These are phyloP conservation scores for Arabidopsis lyrata DNA, from an alignment of 441 rosid genomes.

Conservation along the genomic window DNA sequence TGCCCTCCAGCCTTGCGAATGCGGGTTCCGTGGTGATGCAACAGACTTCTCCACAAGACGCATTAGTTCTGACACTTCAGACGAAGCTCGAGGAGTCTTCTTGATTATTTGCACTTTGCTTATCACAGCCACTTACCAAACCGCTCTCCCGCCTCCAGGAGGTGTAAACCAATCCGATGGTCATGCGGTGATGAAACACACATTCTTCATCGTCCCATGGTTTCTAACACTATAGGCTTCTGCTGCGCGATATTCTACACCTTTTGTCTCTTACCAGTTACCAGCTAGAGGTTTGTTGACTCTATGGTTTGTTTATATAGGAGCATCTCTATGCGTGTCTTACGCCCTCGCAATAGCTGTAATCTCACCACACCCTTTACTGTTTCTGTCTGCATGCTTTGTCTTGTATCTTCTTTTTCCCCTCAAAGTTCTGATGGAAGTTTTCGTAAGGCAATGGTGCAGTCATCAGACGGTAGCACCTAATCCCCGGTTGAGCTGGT, in stretches of 20 bases:
- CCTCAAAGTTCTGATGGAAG: too few relatives aligned
- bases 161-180: slow-evolving; percentile 30
- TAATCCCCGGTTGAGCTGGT: slow-evolving; percentile 5
- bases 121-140: slow-evolving; percentile 41
- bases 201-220: slow-evolving; percentile 28
- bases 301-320: slow-evolving; percentile 19
- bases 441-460: too few relatives aligned
- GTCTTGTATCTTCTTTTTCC: too few relatives aligned
- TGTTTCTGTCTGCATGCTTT: too few relatives aligned
- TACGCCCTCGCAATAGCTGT: slow-evolving; percentile 35
- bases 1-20: too few relatives aligned
- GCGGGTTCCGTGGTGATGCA: too few relatives aligned
- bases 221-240: slow-evolving; percentile 28
- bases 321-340: slow-evolving; percentile 28
- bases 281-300: slow-evolving; percentile 11
- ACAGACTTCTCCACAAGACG: background rate
- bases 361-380: too few relatives aligned
- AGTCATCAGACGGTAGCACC: background rate
- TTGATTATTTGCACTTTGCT: slow-evolving; percentile 33
- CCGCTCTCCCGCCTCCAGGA: slow-evolving; percentile 38
- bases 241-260: slow-evolving; percentile 36
- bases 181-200: slow-evolving; percentile 25
- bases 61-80: slow-evolving; percentile 3
- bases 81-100: slow-evolving; percentile 27
- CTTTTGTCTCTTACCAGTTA: slow-evolving; percentile 33